phyloP scores from a whole-genome alignment of 1,284 basidiomycete species.

The Irpex sp. region DNA sequence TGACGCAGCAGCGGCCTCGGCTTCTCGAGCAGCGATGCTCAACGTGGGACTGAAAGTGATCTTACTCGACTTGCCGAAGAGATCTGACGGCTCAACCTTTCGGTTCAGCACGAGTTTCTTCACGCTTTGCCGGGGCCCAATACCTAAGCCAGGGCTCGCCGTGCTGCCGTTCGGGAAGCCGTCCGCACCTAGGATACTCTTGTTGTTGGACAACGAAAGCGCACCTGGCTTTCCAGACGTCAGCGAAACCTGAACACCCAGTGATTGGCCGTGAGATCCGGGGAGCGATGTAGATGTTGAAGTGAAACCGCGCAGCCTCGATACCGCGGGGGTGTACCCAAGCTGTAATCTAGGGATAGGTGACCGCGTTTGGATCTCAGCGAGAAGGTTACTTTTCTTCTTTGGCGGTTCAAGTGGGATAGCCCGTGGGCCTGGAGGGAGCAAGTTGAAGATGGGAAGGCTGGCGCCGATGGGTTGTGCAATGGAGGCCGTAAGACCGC shows the following conservation, averaged over 20 bases:
- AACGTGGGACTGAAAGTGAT: slow-evolving; percentile 72
- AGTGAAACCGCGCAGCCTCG: slow-evolving; percentile 70
- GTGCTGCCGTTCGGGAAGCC: slow-evolving; percentile 48
- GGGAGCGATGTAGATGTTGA: slow-evolving; percentile 36
- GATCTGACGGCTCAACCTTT: slow-evolving; percentile 67
- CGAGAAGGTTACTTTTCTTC: slow-evolving; percentile 71
- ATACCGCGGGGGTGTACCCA: slow-evolving; percentile 60
- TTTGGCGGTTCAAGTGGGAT: slow-evolving; percentile 61
- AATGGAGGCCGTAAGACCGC: slow-evolving; percentile 78
- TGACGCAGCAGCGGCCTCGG: slow-evolving; percentile 41
- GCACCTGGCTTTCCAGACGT: slow-evolving; percentile 49
- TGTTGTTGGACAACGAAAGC: slow-evolving; percentile 46
- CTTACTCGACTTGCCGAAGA: slow-evolving; percentile 61
- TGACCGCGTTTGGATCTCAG: slow-evolving; percentile 63
- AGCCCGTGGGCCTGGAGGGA: slow-evolving; percentile 64
- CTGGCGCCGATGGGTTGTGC: slow-evolving; percentile 89
- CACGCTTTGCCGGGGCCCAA: slow-evolving; percentile 77
- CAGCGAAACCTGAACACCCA: slow-evolving; percentile 40
- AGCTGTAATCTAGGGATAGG: slow-evolving; percentile 57
- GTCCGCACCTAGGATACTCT: slow-evolving; percentile 46
- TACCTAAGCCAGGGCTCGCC: slow-evolving; percentile 69
- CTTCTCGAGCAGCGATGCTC: slow-evolving; percentile 69
- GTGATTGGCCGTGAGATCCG: slow-evolving; percentile 27
- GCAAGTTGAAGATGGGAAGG: slow-evolving; percentile 71
- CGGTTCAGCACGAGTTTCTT: slow-evolving; percentile 93